Percentiles rank a stretch among this genome's conserved stretches.
These are phyloP conservation scores for Tremellales sp. DNA, from an alignment of 1,284 basidiomycete genomes.

Conservation along the genomic window DNA sequence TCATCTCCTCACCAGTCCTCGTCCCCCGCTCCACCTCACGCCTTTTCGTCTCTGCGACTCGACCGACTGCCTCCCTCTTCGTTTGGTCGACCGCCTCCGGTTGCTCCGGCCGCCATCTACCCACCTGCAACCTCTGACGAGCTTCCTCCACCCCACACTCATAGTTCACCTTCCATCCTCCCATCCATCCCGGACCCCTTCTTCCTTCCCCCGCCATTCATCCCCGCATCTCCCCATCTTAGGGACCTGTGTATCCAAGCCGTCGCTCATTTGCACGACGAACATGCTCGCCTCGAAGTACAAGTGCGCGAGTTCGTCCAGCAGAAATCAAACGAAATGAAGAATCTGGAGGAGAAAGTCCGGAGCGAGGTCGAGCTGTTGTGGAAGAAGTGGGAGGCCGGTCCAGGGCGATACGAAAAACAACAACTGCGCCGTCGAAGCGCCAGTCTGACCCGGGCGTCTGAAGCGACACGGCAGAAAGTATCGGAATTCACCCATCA, in stretches of 20 bases:
- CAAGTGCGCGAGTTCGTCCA: conserved; percentile 38
- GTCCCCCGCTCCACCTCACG: conserved; percentile 4
- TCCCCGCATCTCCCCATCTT: conserved; percentile 48
- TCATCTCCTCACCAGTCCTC: background rate
- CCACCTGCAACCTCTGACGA: conserved; percentile 3
- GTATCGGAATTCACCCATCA: background rate
- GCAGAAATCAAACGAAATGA: conserved; percentile 32
- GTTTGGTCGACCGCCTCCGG: conserved; percentile 29
- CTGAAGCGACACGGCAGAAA: background rate
- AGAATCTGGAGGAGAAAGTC: conserved; percentile 36
- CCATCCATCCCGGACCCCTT: conserved; percentile 44
- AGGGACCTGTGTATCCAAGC: conserved; percentile 38
- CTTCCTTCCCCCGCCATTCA: conserved; percentile 51
- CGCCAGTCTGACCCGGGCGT: conserved; percentile 6
- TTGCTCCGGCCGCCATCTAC: conserved; percentile 12
- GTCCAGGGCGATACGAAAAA: conserved; percentile 26
- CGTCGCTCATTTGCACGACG: conserved; percentile 25
- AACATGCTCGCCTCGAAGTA: conserved; percentile 31
- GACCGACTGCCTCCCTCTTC: conserved; percentile 14
- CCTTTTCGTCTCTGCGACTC: conserved; percentile 25
- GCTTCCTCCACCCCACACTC: background rate
- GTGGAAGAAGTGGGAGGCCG: conserved; percentile 38
- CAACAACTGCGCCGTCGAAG: conserved; percentile 10
- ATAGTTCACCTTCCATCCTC: conserved; percentile 13
- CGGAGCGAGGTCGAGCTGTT: conserved; percentile 43